Base-by-base conservation (phyloP, 1,284 basidiomycete genomes). In the Ceratobasidium sp. region DNA sequence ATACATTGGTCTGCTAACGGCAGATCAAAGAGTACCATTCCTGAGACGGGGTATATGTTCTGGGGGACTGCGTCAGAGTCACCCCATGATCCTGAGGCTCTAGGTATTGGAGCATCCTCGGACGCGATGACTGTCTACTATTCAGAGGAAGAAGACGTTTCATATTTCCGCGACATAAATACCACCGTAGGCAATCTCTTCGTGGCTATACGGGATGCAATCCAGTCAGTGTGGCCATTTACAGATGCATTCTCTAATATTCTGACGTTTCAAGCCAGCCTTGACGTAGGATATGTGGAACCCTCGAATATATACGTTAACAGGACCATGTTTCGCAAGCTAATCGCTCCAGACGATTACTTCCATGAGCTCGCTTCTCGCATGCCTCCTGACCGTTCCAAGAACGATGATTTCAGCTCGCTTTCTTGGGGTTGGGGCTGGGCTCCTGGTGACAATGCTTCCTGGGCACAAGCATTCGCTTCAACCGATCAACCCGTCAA, bases 401-500 rank as follows among this genome's bases (percentile, higher is more conserved):
- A 46, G 3, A 13, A 20, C 5, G 9, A 9, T 18, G 12, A 42
- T 26, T 23, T 60, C 20, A 58, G 42, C 7, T 4, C 26, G 42
- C 20, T 33, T 28, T 77, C 64, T 33, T 58, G 75, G n/a, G 42
- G 49, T 26, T 77, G 64, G 63, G 56, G 64, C 9, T 77, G 64
- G 20, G 28, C 42, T n/a, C 13, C 26, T 33, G 23, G 39, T n/a
- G 13, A 55, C 15, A 56, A 77, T 46, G 58, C 53, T 2, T 44
- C 75, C 12, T 77, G 75, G 75, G 75, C 75, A 23, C 20, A 77
- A 39, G 63, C 39, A n/a, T 26, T 77, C 40, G 26, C 64, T 2
- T 51, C 75, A 1, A 42, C 63, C 15, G n/a, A 67, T 28, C 12
- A 23, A 10, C 55, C 75, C 2, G 26, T 77, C 51, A 68, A 60